Percentiles rank a stretch among this genome's conserved stretches.
Conservation (phyloP, 1,284 basidiomycete genomes). For the Trametes sp. region DNA sequence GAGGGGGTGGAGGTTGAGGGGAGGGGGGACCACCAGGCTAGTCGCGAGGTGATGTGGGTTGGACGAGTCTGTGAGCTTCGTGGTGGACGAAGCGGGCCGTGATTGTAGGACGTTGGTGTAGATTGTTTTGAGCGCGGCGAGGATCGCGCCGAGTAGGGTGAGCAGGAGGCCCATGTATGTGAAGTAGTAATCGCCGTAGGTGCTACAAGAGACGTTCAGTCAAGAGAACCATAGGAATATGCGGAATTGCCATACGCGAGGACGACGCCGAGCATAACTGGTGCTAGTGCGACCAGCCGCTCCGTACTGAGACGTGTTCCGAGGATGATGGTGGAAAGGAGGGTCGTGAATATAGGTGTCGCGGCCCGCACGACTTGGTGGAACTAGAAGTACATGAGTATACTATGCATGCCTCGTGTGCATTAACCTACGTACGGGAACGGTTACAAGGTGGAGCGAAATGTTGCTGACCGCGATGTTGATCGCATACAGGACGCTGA, state of each 20-base stretch:
- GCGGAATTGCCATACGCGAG: slow-evolving; percentile 77
- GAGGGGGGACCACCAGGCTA: slow-evolving; percentile 50
- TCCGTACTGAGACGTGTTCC: slow-evolving; percentile 57
- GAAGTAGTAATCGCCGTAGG: slow-evolving; percentile 92
- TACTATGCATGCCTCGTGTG: not conserved
- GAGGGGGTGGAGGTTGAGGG: slow-evolving; percentile 77
- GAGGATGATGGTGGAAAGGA: slow-evolving; percentile 71
- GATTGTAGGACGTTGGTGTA: slow-evolving; percentile 85
- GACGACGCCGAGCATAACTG: slow-evolving; percentile 90
- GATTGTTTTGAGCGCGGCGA: slow-evolving; percentile 92
- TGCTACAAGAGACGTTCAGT: slow-evolving; percentile 55
- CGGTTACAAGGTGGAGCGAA: slow-evolving; percentile 87
- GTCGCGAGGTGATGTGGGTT: slow-evolving; percentile 20
- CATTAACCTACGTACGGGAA: slow-evolving; percentile 71
- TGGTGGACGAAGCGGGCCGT: slow-evolving; percentile 34
- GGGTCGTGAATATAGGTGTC: slow-evolving; percentile 89
- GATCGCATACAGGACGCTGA: slow-evolving; percentile 88
- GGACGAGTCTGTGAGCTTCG: slow-evolving; percentile 19
- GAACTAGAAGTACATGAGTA: slow-evolving; percentile 59
- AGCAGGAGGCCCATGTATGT: slow-evolving; percentile 84
- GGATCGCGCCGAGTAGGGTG: slow-evolving; percentile 86
- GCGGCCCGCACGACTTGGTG: slow-evolving; percentile 95
- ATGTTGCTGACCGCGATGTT: slow-evolving; percentile 95
- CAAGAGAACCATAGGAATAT: not conserved
- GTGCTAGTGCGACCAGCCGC: slow-evolving; percentile 80